Conservation (phyloP, 495 filamentous ascomycete species). For the Venustampulla echinocandica region DNA sequence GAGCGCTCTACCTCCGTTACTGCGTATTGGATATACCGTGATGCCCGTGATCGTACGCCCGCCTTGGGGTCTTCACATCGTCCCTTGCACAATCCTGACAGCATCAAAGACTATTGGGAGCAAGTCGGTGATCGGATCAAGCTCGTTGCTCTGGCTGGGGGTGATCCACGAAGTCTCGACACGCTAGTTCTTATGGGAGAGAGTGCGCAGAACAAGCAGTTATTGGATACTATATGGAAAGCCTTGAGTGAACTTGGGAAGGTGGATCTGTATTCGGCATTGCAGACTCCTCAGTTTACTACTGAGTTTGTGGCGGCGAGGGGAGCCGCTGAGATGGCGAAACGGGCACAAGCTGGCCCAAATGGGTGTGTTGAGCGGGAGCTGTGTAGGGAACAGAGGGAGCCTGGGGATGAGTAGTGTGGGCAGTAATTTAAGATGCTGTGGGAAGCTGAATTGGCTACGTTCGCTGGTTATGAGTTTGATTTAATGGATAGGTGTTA, state of each 20-base stretch:
- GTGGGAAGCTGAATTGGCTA: no score
- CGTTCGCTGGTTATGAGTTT: no score
- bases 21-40: background rate
- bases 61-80: background rate
- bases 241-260: background rate
- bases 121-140: background rate
- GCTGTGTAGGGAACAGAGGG: constrained; percentile 1
- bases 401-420: background rate
- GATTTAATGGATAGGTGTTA: no score
- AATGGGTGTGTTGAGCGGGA: constrained; percentile 2
- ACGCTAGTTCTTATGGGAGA: constrained; percentile 8
- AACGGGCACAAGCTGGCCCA: background rate
- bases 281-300: constrained; percentile 2
- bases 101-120: background rate
- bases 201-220: constrained; percentile 2
- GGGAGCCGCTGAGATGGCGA: constrained; percentile 11
- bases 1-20: background rate
- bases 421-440: background rate
- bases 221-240: constrained; percentile 7
- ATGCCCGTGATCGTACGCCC: background rate
- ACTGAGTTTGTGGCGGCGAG: constrained; percentile 6
- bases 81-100: no score
- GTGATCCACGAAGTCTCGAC: background rate
- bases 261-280: background rate
- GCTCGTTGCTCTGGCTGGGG: background rate